Evolutionary conservation across 495 filamentous ascomycete genomes (phyloP).

Genomic region (Neurospora sp.): DNA sequence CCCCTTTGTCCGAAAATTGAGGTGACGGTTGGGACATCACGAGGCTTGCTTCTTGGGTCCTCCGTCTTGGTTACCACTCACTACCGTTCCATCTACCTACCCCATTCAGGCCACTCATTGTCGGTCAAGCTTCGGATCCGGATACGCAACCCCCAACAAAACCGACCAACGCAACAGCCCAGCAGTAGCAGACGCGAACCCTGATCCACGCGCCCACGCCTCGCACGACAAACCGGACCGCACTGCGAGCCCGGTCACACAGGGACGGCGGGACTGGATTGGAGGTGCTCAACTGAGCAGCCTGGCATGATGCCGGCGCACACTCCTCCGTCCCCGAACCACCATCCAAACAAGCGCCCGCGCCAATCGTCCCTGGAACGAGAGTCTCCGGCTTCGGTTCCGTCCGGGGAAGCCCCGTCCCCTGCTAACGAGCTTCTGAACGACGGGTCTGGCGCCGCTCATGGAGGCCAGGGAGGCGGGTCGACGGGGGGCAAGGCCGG

Average conservation of each 20-base stretch:
- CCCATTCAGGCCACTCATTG: too few relatives aligned
- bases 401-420: slow-evolving; percentile 16
- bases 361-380: slow-evolving; percentile 40
- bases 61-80: not conserved
- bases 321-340: slow-evolving; percentile 33
- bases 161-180: not conserved
- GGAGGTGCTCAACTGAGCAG: not conserved
- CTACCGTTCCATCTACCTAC: not conserved
- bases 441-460: slow-evolving; percentile 14
- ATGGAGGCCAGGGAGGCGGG: not conserved
- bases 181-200: not conserved
- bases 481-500: slow-evolving; percentile 25
- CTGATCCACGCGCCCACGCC: not conserved
- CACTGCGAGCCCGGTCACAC: not conserved
- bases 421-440: slow-evolving; percentile 27
- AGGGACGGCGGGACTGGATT: not conserved
- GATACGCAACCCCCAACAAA: not conserved
- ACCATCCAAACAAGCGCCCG: slow-evolving; percentile 38
- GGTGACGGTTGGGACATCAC: not conserved
- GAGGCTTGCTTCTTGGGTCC: not conserved
- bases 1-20: not conserved
- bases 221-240: not conserved
- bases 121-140: not conserved
- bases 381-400: slow-evolving; percentile 30
- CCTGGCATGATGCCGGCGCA: slow-evolving; percentile 27